Evolutionary conservation across 2,329 filamentous ascomycete species (phyloP), one percentile per base, ranked within the genome.

Genomic region (Fusarium compactum): DNA sequence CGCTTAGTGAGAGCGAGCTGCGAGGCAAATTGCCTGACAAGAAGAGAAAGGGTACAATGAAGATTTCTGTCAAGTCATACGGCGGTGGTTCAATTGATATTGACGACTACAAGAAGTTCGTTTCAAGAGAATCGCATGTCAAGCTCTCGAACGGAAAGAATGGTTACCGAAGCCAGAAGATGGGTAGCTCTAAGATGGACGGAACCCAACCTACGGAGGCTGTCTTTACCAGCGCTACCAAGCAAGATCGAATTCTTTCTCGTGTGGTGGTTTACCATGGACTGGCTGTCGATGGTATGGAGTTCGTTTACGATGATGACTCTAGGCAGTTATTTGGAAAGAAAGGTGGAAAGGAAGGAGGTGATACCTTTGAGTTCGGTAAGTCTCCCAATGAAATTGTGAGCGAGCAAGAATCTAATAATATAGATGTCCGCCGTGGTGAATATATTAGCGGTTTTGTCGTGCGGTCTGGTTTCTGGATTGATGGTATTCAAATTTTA

Each of bases 221-320:
- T 38, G 84, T 98, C 41, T 90, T 97, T 67, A 87, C 91, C 44
- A 92, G 90, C 76, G 87, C 90, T 16, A 81, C 87, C 48, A 86
- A 88, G 41, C 87, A 90, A 67, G 92, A 89, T 32, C 91, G 94
- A 68, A 86, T 97, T 30, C 84, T 98, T 67, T 91, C 89, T 2
- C 88, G 88, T 8, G 87, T 98, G 60, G 87, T 89, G 64, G 85
- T 97, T 16, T 97, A 94, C 76, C 91, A 94, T 74, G 94, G 92
- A 3, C 83, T 85, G 62, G 91, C 91, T 6, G 77, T 98, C 15
- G 92, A 97, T 78, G 96, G 96, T 1, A 80, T 99, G 22, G 95
- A 98, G 78, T 98, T 99, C 80, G 85, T 92, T 63, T 98, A 97
- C 77, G 95, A 98, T 76, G 94, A 98, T 78, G 87, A 88, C 18